Evolutionary conservation across 2,329 filamentous ascomycete species (phyloP).

Genomic region (Cladosporium sphaerospermum): DNA sequence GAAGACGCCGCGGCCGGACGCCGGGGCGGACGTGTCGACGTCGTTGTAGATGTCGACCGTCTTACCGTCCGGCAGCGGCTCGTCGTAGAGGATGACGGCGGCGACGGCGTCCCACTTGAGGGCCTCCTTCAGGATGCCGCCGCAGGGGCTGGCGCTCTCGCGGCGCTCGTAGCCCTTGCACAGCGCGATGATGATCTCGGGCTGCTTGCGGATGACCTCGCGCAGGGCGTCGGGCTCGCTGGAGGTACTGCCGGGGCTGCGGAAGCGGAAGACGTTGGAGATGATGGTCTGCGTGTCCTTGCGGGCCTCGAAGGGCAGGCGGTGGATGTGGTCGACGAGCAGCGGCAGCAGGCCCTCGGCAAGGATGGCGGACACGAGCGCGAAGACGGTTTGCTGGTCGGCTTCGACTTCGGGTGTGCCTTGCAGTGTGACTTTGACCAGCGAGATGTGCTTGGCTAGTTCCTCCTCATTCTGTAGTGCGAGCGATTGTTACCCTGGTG

Average conservation of each 20-base stretch:
- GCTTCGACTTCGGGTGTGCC: constrained; percentile 87
- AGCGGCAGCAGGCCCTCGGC: constrained; percentile 83
- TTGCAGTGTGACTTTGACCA: constrained; percentile 91
- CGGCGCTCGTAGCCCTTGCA: constrained; percentile 86
- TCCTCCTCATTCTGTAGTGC: constrained; percentile 71
- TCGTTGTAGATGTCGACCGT: constrained; percentile 58
- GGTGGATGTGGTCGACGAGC: constrained; percentile 74
- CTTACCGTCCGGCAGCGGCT: constrained; percentile 56
- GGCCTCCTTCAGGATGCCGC: constrained; percentile 81
- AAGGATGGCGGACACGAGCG: constrained; percentile 77
- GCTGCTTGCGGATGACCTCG: constrained; percentile 79
- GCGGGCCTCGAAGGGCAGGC: constrained; percentile 87
- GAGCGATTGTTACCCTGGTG: background rate
- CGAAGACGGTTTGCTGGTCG: constrained; percentile 78
- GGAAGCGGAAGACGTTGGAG: constrained; percentile 89
- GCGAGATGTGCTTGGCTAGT: constrained; percentile 72
- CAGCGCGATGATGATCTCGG: constrained; percentile 79
- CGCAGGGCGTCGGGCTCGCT: constrained; percentile 77
- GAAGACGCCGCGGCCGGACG: constrained; percentile 79
- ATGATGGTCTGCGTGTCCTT: constrained; percentile 96
- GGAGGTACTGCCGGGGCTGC: constrained; percentile 58
- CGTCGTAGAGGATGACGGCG: constrained; percentile 87
- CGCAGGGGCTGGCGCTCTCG: constrained; percentile 86
- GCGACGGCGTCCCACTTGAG: constrained; percentile 87
- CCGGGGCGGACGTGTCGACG: constrained; percentile 68